Evolutionary conservation across 2,329 filamentous ascomycete genomes (phyloP).

Genomic region (Teratosphaeria destructans): DNA sequence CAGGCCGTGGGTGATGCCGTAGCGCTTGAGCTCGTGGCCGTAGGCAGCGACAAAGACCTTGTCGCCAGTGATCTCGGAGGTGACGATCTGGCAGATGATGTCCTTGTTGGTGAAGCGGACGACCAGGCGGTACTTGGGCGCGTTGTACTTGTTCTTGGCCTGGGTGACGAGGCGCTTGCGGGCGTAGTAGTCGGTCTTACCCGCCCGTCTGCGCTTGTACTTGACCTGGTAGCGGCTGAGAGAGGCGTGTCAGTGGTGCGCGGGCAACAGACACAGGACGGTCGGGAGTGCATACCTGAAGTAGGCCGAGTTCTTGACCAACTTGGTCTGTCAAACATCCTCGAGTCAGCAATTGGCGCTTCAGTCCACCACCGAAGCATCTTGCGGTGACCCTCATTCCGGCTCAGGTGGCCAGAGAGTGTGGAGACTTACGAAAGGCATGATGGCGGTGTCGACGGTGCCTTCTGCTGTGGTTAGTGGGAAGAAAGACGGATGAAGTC

Average conservation of each 20-base stretch:
- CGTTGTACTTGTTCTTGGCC: slow-evolving; percentile 99
- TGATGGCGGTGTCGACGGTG: slow-evolving; percentile 20
- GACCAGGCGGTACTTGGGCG: slow-evolving; percentile 98
- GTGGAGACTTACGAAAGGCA: slow-evolving; percentile 37
- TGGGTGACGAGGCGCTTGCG: slow-evolving; percentile 99
- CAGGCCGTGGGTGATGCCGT: slow-evolving; percentile 95
- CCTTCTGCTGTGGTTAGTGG: slow-evolving; percentile 1
- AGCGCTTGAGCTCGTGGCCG: slow-evolving; percentile 93
- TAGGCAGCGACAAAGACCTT: slow-evolving; percentile 92
- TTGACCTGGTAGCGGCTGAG: slow-evolving; percentile 96
- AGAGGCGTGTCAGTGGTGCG: slow-evolving; percentile 5
- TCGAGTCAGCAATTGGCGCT: slow-evolving; percentile 99
- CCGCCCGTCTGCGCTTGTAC: slow-evolving; percentile 91
- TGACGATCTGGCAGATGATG: slow-evolving; percentile 96
- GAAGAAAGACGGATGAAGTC: neutral
- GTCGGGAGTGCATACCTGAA: slow-evolving; percentile 64
- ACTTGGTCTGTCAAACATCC: slow-evolving; percentile 66
- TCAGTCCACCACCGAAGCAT: slow-evolving; percentile 95
- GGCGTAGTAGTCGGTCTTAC: slow-evolving; percentile 99
- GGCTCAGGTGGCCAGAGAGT: slow-evolving; percentile 1
- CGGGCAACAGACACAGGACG: slow-evolving; percentile 1
- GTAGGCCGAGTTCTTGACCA: slow-evolving; percentile 96
- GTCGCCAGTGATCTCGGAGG: slow-evolving; percentile 92
- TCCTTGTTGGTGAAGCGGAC: slow-evolving; percentile 79
- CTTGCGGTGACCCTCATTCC: slow-evolving; percentile 73